Evolutionary conservation across 1,284 basidiomycete genomes (phyloP).

Genomic region (Cutaneotrichosporon cutaneum): DNA sequence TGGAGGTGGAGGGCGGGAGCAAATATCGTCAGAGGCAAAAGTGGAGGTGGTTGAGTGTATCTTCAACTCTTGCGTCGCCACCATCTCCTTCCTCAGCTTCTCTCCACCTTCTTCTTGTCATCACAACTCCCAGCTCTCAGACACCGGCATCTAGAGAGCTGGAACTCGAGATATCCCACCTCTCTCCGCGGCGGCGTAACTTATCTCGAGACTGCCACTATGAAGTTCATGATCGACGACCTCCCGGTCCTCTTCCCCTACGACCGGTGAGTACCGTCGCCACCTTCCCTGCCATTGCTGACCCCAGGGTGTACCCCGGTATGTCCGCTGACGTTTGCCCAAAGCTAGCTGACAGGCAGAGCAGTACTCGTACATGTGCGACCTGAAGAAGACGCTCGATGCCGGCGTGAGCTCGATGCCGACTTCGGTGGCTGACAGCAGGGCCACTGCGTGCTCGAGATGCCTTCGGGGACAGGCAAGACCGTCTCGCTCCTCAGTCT

Average conservation of each 20-base stretch:
- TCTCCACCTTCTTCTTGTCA: background rate
- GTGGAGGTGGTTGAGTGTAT: constrained; percentile 3
- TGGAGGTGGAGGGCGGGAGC: background rate
- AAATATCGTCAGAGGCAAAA: constrained; percentile 1
- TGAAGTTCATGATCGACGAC: constrained; percentile 97
- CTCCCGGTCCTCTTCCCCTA: constrained; percentile 87
- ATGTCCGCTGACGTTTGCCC: constrained; percentile 2
- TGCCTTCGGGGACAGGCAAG: constrained; percentile 99
- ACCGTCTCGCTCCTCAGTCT: constrained; percentile 94
- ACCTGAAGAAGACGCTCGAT: constrained; percentile 93
- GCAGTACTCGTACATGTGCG: constrained; percentile 99
- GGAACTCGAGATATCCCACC: background rate
- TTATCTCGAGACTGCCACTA: constrained; percentile 47
- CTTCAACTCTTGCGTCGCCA: background rate
- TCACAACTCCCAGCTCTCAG: background rate
- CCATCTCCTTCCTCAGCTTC: background rate
- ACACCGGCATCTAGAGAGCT: background rate
- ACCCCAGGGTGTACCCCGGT: constrained; percentile 42
- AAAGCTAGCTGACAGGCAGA: constrained; percentile 57
- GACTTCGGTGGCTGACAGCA: constrained; percentile 45
- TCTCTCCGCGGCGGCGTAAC: background rate
- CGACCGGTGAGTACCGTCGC: constrained; percentile 57
- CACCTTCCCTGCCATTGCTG: constrained; percentile 11
- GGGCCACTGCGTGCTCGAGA: constrained; percentile 98
- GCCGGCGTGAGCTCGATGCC: constrained; percentile 59